phyloP scores from a whole-genome alignment of 2,329 filamentous ascomycete species.

The Pezizomycotina sp. region DNA sequence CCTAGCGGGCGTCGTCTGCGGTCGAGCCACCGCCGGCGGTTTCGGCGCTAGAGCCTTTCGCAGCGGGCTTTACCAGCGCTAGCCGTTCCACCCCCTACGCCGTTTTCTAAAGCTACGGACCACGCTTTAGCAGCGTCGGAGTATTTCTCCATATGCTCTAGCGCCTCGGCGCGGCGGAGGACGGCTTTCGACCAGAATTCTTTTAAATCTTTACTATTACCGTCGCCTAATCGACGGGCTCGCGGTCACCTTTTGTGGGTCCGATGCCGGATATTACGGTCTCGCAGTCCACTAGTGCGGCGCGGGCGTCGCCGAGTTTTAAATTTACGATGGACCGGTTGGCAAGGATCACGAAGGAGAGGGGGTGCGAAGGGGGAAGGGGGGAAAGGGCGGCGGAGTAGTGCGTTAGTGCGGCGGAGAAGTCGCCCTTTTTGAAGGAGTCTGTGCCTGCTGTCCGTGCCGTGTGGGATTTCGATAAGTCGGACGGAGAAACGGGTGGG shows the following conservation, averaged over 20 bases:
- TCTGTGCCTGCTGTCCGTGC: slow-evolving; percentile 67
- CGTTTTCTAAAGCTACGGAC: slow-evolving; percentile 66
- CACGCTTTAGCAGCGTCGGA: slow-evolving; percentile 63
- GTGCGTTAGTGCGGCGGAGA: slow-evolving; percentile 63
- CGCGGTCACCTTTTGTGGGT: slow-evolving; percentile 56
- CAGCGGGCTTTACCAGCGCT: slow-evolving; percentile 77
- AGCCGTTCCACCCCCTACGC: slow-evolving; percentile 69
- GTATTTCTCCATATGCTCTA: slow-evolving; percentile 95
- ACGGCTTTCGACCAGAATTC: slow-evolving; percentile 88
- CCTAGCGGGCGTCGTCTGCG: slow-evolving; percentile 33
- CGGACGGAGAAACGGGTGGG: slow-evolving; percentile 51
- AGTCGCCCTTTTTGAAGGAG: slow-evolving; percentile 90
- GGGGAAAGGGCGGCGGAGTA: slow-evolving; percentile 62
- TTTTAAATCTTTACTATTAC: slow-evolving; percentile 65
- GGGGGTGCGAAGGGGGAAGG: slow-evolving; percentile 62
- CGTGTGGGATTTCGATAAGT: slow-evolving; percentile 57
- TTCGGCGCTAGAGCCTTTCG: slow-evolving; percentile 70
- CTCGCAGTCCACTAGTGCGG: slow-evolving; percentile 71
- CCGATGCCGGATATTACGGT: slow-evolving; percentile 66
- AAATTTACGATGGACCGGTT: slow-evolving; percentile 81
- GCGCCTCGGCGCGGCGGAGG: slow-evolving; percentile 83
- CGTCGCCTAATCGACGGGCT: slow-evolving; percentile 55
- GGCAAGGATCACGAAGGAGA: slow-evolving; percentile 74
- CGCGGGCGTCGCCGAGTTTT: slow-evolving; percentile 82
- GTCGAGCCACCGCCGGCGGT: slow-evolving; percentile 33